phyloP scores from a whole-genome alignment of 805 yeast genomes.

The Tetrapisispora phaffii region DNA sequence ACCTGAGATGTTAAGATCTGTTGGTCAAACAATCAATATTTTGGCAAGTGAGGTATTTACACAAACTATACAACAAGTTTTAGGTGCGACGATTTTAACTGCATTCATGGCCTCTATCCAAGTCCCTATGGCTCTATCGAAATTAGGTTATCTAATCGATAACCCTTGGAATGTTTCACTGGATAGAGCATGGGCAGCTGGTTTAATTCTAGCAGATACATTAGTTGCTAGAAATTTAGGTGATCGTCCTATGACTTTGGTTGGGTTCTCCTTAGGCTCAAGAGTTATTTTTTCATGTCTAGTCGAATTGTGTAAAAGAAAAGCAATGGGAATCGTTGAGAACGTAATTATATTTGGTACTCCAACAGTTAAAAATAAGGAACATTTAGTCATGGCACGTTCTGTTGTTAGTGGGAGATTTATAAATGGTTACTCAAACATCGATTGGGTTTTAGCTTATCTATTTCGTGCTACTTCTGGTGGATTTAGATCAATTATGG shows the following conservation, averaged over 20 bases:
- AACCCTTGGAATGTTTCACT: conserved; percentile 97
- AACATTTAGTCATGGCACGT: conserved; percentile 67
- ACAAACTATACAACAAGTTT: conserved; percentile 87
- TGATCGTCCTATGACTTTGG: conserved; percentile 79
- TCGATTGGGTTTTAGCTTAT: conserved; percentile 95
- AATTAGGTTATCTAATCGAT: conserved; percentile 78
- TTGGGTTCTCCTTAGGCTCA: conserved; percentile 91
- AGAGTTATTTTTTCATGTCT: conserved; percentile 86
- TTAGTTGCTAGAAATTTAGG: conserved; percentile 81
- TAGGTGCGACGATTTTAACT: conserved; percentile 82
- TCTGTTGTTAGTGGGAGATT: conserved; percentile 84
- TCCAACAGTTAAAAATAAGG: conserved; percentile 71
- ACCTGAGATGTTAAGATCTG: conserved; percentile 91
- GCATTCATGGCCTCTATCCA: conserved; percentile 91
- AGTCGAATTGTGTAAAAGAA: conserved; percentile 71
- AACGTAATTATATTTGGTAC: conserved; percentile 82
- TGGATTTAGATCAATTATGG: conserved; percentile 85
- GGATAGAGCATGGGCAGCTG: conserved; percentile 96
- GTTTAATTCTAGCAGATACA: conserved; percentile 83
- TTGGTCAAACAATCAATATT: conserved; percentile 92
- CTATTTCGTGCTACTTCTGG: conserved; percentile 92
- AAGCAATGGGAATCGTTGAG: conserved; percentile 82
- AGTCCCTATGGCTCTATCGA: conserved; percentile 83
- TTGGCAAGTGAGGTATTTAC: conserved; percentile 89
- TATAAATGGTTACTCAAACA: conserved; percentile 81